Evolutionary conservation across 2,329 filamentous ascomycete species (phyloP), one percentile per base, ranked within the genome.

Genomic region (Thielaviopsis musarum): DNA sequence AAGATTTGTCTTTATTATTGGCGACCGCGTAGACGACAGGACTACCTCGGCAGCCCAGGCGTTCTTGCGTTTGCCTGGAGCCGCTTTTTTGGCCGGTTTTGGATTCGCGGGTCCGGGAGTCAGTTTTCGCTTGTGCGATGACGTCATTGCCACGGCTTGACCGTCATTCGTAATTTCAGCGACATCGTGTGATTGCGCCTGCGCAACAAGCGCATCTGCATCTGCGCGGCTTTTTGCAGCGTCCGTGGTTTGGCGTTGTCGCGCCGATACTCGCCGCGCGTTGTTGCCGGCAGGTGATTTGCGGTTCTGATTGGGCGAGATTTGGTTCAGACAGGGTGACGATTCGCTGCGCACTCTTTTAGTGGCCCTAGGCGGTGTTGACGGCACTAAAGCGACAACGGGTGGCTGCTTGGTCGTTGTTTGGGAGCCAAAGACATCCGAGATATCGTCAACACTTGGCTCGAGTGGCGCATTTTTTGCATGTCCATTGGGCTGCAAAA

Each of bases 1-100:
- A 22, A 62, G 52, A 38, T 57, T 59, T 7, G 58, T 52, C 45
- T 60, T 60, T 1, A 60, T 26, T 19, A 62, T 38, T 4, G 60
- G 57, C 10, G 60, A 62, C 22, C 58, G 53, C 24, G 24, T n/a
- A 13, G 49, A 57, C 2, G 57, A 56, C 22, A 62, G 49, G 5
- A 62, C 30, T 24, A 51, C 57, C 19, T 59, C 55, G 2, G 34
- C 58, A 21, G 21, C 41, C 60, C 60, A 62, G 3, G 49, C 24
- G 52, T 57, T 60, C 12, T 52, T 41, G n/a, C 54, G 59, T 45
- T 34, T 57, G 26, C 5, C n/a, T 12, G 19, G 34, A 5, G 56
- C 24, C 9, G 41, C 12, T 22, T 34, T 49, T 51, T 51, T 57
- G 13, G 41, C 9, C 22, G 26, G 28, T 34, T 51, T 57, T 15